A percentile compares a stretch with the other conserved stretches of the same genome.
These are phyloP conservation scores for Inonotus obliquus DNA, from an alignment of 1,284 basidiomycete species.

Conservation along the genomic window DNA sequence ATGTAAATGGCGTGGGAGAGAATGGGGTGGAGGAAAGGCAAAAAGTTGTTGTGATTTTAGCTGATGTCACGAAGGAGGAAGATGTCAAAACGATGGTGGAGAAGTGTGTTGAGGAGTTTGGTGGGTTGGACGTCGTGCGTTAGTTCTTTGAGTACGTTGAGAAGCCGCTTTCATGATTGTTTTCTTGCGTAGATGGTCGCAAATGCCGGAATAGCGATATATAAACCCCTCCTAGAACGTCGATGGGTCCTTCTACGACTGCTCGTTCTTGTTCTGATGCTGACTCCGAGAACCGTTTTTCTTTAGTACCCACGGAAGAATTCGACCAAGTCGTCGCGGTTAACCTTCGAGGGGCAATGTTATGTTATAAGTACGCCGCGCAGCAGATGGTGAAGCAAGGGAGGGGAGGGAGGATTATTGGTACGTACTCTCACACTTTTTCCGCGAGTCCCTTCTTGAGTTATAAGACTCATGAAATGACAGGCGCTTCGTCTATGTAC, in stretches of 20 bases:
- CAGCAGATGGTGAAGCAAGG: conserved; percentile 21
- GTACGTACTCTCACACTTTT: background rate
- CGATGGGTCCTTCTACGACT: background rate
- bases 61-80: conserved; percentile 16
- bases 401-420: conserved; percentile 17
- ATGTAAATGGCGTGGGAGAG: too few species aligned
- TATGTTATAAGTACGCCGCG: conserved; percentile 21
- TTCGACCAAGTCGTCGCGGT: conserved; percentile 16
- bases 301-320: conserved; percentile 12
- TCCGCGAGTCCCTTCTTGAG: background rate
- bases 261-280: background rate
- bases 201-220: conserved; percentile 19
- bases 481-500: conserved; percentile 11
- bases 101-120: conserved; percentile 9
- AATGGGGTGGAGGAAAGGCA: background rate
- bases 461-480: background rate
- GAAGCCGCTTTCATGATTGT: too few species aligned
- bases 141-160: too few species aligned
- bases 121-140: conserved; percentile 19
- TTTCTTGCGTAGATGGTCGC: conserved; percentile 19
- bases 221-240: conserved; percentile 10
- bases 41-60: background rate
- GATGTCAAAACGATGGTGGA: conserved; percentile 16
- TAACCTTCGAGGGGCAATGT: conserved; percentile 19
- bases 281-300: background rate